Evolutionary conservation across 202 grass and related monocot species (phyloP).

Genomic region (Bolboschoenoplectus hybrid): DNA sequence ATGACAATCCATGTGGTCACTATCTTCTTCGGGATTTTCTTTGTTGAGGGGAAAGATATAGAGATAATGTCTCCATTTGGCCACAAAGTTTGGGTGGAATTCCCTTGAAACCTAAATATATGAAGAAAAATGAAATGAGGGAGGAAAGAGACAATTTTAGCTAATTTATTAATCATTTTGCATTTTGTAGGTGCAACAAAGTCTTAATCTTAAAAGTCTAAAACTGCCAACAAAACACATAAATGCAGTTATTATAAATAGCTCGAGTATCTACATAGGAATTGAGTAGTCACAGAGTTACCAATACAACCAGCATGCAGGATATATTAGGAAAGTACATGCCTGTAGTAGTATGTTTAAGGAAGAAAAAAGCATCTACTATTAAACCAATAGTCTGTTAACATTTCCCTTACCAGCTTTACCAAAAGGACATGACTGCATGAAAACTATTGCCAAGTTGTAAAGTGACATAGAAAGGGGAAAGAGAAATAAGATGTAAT

Average conservation of each 20-base stretch:
- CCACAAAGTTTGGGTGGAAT: conserved; percentile 97
- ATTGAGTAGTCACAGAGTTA: neutral
- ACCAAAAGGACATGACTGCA: conserved; percentile 8
- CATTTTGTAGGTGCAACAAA: neutral
- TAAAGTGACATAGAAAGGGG: neutral
- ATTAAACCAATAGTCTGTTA: neutral
- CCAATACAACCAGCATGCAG: neutral
- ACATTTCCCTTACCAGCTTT: neutral
- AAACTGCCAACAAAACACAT: neutral
- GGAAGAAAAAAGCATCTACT: neutral
- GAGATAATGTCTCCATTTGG: conserved; percentile 89
- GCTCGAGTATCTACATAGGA: neutral
- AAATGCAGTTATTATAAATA: neutral
- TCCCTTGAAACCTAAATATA: conserved; percentile 64
- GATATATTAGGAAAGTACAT: neutral
- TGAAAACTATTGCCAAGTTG: neutral
- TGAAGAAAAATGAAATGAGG: neutral
- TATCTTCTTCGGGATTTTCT: conserved; percentile 22
- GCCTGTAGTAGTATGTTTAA: neutral
- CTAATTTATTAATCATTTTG: neutral
- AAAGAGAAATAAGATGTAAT: neutral
- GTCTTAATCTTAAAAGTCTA: conserved; percentile 6
- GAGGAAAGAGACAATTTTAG: neutral
- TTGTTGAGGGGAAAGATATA: conserved; percentile 88
- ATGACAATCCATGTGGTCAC: conserved; percentile 2